Evolutionary conservation across 768 basidiomycete genomes (phyloP).

Genomic region (Mycena olivaceomarginata): DNA sequence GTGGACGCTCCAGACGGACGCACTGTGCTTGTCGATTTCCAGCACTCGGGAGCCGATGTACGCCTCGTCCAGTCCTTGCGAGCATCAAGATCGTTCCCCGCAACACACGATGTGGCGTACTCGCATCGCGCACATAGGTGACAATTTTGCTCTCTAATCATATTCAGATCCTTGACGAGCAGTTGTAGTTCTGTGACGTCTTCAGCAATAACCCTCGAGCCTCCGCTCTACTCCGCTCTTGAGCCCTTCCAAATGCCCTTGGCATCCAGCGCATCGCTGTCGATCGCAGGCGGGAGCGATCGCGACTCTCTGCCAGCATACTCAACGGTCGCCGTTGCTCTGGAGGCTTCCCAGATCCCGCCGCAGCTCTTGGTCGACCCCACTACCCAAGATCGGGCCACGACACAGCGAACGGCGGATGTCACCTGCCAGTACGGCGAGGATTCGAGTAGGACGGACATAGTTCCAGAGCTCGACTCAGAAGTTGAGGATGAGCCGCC

Average conservation of each 20-base stretch:
- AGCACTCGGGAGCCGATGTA: not conserved
- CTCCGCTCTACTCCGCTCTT: not conserved
- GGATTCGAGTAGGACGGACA: not conserved
- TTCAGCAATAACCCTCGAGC: not conserved
- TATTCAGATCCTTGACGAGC: not conserved
- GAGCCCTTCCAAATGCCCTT: not conserved
- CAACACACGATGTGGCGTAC: not conserved
- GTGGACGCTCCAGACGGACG: not conserved
- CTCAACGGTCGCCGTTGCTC: not conserved
- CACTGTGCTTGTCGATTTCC: not conserved
- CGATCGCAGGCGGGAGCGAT: not conserved
- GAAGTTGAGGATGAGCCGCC: not conserved
- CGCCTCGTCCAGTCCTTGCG: not conserved
- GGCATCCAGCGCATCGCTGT: not conserved
- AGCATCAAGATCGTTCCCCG: not conserved
- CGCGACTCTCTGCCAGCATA: constrained; percentile 5
- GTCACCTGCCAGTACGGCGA: too few species aligned
- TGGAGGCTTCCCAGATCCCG: too few species aligned
- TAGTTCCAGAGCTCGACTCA: not conserved
- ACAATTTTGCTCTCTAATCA: not conserved
- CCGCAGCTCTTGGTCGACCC: not conserved
- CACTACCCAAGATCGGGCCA: not conserved
- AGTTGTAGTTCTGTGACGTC: not conserved
- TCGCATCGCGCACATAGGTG: not conserved
- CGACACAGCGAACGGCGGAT: too few species aligned